A percentile compares a stretch with the other conserved stretches of the same genome.
Conservation (phyloP, 1,139 yeast species). For the Protomyces macrosporus region DNA sequence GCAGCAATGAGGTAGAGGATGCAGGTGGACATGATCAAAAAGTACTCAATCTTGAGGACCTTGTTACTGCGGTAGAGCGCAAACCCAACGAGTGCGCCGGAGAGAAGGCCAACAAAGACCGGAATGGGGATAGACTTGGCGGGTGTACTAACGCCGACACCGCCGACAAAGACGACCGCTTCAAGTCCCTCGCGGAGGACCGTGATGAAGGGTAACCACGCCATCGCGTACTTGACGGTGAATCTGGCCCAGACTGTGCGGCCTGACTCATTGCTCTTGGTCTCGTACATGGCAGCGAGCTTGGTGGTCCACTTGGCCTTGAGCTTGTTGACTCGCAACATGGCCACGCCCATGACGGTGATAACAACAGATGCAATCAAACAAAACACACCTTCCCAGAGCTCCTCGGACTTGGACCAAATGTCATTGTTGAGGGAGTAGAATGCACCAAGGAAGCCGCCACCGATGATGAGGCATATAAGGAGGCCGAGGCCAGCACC, state of each 20-base stretch:
- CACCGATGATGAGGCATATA: constrained; percentile 72
- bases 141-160: constrained; percentile 73
- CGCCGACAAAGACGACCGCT: constrained; percentile 83
- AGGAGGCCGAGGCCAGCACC: constrained; percentile 70
- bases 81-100: constrained; percentile 64
- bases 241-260: constrained; percentile 40
- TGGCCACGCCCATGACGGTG: constrained; percentile 84
- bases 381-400: constrained; percentile 89
- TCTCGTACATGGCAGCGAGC: constrained; percentile 62
- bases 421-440: constrained; percentile 72
- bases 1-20: constrained; percentile 82
- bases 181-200: constrained; percentile 82
- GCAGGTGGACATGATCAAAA: constrained; percentile 76
- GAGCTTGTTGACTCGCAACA: constrained; percentile 84
- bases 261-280: constrained; percentile 31
- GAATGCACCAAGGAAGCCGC: constrained; percentile 78
- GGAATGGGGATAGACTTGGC: constrained; percentile 78
- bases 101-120: constrained; percentile 61
- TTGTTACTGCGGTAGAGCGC: constrained; percentile 62
- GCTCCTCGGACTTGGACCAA: constrained; percentile 81
- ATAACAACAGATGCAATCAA: constrained; percentile 77
- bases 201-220: constrained; percentile 71
- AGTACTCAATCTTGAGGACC: constrained; percentile 68
- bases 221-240: constrained; percentile 62
- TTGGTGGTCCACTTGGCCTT: constrained; percentile 89